Evolutionary conservation across 306 rosid genomes (phyloP).

Genomic region (Pyrus communis): DNA sequence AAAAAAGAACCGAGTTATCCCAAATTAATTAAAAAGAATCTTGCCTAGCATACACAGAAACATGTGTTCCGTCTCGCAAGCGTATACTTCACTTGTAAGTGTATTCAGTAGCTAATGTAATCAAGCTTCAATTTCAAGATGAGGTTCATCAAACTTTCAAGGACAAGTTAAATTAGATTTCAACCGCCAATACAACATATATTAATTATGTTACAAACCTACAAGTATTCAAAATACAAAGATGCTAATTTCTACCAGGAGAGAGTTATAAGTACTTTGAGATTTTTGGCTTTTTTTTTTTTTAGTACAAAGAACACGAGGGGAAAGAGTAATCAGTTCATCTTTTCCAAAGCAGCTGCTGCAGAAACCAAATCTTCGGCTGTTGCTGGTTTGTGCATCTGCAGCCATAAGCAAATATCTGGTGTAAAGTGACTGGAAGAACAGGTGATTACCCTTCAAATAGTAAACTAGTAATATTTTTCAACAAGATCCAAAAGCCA

Average conservation of each 20-base stretch:
- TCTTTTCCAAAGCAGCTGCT: constrained; percentile 40
- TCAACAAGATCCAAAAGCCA: too few species aligned
- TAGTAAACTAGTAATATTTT: too few species aligned
- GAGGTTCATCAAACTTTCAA: background rate
- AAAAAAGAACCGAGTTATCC: background rate
- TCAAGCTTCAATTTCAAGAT: background rate
- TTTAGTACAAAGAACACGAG: background rate
- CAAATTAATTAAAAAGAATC: background rate
- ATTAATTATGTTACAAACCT: background rate
- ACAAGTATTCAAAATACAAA: background rate
- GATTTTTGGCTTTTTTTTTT: background rate
- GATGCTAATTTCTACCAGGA: background rate
- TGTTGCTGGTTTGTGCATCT: constrained; percentile 75
- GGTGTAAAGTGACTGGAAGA: too few species aligned
- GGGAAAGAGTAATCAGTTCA: constrained; percentile 1
- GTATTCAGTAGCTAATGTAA: background rate
- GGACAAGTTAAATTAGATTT: background rate
- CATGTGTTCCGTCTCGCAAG: too few species aligned
- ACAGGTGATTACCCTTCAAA: too few species aligned
- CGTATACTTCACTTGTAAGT: background rate
- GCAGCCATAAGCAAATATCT: constrained; percentile 28
- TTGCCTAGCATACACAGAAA: too few species aligned
- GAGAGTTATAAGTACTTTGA: background rate
- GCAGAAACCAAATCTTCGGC: constrained; percentile 68
- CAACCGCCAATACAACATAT: background rate